These are phyloP conservation scores for Arctium lappa DNA, from an alignment of 129 eudicot species.

Conservation along the genomic window DNA sequence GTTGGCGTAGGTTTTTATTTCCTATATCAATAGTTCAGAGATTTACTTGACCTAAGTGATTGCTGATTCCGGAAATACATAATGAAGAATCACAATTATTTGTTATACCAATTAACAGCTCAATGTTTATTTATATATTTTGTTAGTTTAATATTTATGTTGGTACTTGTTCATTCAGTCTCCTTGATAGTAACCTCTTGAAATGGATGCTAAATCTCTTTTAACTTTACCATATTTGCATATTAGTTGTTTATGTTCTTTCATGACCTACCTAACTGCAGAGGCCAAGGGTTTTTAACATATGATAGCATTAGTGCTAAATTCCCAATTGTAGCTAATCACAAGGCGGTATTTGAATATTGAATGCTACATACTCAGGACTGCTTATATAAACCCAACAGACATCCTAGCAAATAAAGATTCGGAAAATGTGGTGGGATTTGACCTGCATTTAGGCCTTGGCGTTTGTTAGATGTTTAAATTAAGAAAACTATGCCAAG, in stretches of 20 bases:
- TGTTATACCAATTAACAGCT: not conserved
- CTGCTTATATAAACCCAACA: too few species aligned
- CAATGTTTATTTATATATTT: not conserved
- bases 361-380: too few species aligned
- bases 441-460: too few species aligned
- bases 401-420: too few species aligned
- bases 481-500: too few species aligned
- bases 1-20: not conserved
- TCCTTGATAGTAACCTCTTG: not conserved
- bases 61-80: not conserved
- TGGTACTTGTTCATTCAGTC: not conserved
- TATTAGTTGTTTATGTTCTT: too few species aligned
- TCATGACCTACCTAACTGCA: not conserved
- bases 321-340: too few species aligned
- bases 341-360: too few species aligned
- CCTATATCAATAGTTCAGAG: not conserved
- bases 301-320: too few species aligned
- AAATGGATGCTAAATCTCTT: not conserved
- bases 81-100: not conserved
- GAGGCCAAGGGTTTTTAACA: too few species aligned
- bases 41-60: not conserved
- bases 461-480: too few species aligned
- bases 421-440: too few species aligned
- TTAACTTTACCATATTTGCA: not conserved
- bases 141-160: not conserved